Conservation (phyloP, 768 basidiomycete genomes). For the Dioszegia hungarica region DNA sequence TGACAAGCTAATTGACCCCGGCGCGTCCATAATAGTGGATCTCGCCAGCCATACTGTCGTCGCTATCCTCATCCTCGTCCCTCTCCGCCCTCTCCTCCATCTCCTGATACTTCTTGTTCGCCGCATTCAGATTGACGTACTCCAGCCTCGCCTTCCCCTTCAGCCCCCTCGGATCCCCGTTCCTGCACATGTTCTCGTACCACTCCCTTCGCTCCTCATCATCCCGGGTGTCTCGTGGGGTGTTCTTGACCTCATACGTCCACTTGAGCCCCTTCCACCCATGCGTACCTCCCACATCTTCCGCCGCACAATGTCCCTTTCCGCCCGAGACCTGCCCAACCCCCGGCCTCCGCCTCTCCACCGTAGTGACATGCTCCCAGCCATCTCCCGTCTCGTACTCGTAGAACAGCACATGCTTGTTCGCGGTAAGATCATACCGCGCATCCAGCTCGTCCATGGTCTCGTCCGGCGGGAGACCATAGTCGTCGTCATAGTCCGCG, state of each 20-base stretch:
- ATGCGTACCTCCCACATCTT: neutral
- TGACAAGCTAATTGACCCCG: too few species aligned
- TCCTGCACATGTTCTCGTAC: neutral
- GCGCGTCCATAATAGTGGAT: too few species aligned
- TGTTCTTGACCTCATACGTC: neutral
- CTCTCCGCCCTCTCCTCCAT: neutral
- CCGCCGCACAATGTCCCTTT: neutral
- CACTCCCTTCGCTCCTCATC: neutral
- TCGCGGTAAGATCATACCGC: neutral
- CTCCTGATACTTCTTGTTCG: neutral
- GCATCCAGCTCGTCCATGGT: neutral
- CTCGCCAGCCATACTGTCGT: too few species aligned
- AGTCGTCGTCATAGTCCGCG: neutral
- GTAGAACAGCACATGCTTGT: neutral
- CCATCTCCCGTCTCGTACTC: slow-evolving; percentile 1
- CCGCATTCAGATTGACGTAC: neutral
- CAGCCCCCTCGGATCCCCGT: neutral
- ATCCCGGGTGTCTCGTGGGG: neutral
- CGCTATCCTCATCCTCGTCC: too few species aligned
- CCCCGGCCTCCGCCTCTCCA: neutral
- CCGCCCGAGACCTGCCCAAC: neutral
- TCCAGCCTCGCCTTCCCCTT: slow-evolving; percentile 8
- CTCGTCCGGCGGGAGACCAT: neutral
- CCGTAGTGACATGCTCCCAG: neutral
- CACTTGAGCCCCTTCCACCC: neutral